These are phyloP conservation scores for Candida railenensis DNA, from an alignment of 805 yeast species.

Conservation along the genomic window DNA sequence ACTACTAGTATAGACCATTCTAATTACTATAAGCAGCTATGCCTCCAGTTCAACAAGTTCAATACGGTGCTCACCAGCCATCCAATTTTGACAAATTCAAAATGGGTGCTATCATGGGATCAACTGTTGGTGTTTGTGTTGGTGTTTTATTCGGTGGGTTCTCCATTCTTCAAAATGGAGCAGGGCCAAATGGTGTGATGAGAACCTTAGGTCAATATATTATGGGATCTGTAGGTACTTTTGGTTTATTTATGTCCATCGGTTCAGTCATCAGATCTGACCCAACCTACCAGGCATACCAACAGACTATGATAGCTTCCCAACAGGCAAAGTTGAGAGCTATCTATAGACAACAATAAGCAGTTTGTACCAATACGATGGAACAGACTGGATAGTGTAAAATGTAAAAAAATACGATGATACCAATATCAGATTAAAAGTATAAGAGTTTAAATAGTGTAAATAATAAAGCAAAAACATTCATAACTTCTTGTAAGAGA, in stretches of 20 bases:
- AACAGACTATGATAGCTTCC: constrained; percentile 27
- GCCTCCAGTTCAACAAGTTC: constrained; percentile 73
- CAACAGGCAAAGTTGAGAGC: constrained; percentile 29
- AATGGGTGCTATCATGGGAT: constrained; percentile 98
- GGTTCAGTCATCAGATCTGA: constrained; percentile 92
- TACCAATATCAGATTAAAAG: background rate
- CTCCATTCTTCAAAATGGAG: constrained; percentile 87
- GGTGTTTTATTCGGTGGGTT: constrained; percentile 95
- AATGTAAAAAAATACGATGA: constrained; percentile 1
- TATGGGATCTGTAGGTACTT: constrained; percentile 94
- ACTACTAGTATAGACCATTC: background rate
- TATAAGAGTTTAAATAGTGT: constrained; percentile 1
- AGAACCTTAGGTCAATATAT: constrained; percentile 96
- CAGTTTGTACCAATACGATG: background rate
- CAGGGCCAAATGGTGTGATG: constrained; percentile 98
- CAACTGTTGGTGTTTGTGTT: constrained; percentile 87
- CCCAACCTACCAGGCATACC: constrained; percentile 30
- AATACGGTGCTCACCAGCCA: constrained; percentile 57
- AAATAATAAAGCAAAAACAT: background rate
- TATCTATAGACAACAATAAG: constrained; percentile 18
- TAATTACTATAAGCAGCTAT: constrained; percentile 17
- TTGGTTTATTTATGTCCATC: constrained; percentile 93
- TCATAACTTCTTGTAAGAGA: no score
- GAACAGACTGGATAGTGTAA: constrained; percentile 1
- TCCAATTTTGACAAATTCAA: constrained; percentile 94